Base-by-base conservation (phyloP, 1,284 basidiomycete genomes). In the Rhodotorula sp. region DNA sequence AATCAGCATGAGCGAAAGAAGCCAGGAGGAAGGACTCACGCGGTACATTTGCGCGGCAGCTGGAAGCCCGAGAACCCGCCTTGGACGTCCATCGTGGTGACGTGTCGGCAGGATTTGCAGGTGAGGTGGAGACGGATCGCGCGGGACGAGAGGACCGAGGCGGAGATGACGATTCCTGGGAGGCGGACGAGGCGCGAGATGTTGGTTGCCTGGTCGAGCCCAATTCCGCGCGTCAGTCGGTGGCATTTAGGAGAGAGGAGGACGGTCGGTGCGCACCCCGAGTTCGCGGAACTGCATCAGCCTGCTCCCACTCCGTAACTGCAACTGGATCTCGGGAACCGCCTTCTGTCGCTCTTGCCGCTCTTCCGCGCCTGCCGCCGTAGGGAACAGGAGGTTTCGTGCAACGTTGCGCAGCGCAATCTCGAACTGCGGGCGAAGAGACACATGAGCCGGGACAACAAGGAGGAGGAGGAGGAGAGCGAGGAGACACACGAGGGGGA, bases 81-180 rank as follows among this genome's bases (percentile, higher is more conserved):
- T 22, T 87, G 82, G 6, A 94, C 92, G 70, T 88, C 86, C 64
- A 98, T 85, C 1, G 86, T 84, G 79, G 91, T 93, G n/a, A 88
- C 87, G 2, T 88, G 86, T 36, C 90, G 86, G 81, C 96, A 99
- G 6, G 89, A 87, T 70, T 94, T 91, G 81, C 96, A 99, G 81
- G 94, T 92, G 36, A 99, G 85, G 77, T 92, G 89, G 19, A 99
- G 85, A 75, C 90, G 91, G 20, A 92, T 95, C 17, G 95, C 94
- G 36, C 95, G 88, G 3, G 94, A 93, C 0, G 94, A 91, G 30
- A 98, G 86, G 15, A 94, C 90, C 8, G 94, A 96, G 1, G 96
- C 90, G 49, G 94, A 95, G 79, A 99, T 97, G 79, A 99, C 94
- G 77, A 99, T 99, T 46, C 96, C 96, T 1, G 96, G 96, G 53